Evolutionary conservation across 768 basidiomycete genomes (phyloP), one percentile per base, ranked within the genome.

Genomic region (Hortiboletus campestris): DNA sequence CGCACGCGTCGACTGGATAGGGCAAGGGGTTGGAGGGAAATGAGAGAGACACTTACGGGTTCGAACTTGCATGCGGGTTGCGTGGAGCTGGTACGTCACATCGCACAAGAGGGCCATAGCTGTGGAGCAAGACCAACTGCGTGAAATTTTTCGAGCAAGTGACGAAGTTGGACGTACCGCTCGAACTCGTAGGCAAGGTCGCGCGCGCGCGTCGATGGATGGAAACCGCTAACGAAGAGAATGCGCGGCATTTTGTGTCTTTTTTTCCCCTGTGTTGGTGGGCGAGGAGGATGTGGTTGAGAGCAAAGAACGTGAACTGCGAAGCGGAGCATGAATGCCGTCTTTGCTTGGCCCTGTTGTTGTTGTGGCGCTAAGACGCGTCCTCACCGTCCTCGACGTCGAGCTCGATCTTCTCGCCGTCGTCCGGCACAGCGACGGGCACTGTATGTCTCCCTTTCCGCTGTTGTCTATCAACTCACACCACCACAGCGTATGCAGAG

Each of bases 21-120:
- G 67, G 66, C 64, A 68, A 65, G 62, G 67, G 65, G 66, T 63
- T 72, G 57, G 60, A 71, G 62, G 25, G 51, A 65, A 59, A 39
- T 22, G 6, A 10, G 34, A 54, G 51, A 65, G 13, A 61, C 34
- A 92, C 91, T 90, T 79, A 93, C 91, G 91, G 89, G 65, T 89
- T 89, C 40, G 86, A 80, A 53, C 78, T 81, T 17, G 87, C 83
- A 59, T 86, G 79, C 0, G 86, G 84, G 73, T 89, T 89, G 60
- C 90, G 84, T 2, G 91, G 89, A 2, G 91, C 92, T 17, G 91
- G 91, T 16, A 94, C 90, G 67, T 94, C 92, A 74, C 92, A 94
- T 56, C 91, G 88, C 57, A 93, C 82, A 29, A 94, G 79, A 52
- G 86, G 87, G 17, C 91, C 91, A 62, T 79, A 94, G 53, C 91